Conservation (phyloP, 148 eudicot species). For the Gaultheria prostrata region DNA sequence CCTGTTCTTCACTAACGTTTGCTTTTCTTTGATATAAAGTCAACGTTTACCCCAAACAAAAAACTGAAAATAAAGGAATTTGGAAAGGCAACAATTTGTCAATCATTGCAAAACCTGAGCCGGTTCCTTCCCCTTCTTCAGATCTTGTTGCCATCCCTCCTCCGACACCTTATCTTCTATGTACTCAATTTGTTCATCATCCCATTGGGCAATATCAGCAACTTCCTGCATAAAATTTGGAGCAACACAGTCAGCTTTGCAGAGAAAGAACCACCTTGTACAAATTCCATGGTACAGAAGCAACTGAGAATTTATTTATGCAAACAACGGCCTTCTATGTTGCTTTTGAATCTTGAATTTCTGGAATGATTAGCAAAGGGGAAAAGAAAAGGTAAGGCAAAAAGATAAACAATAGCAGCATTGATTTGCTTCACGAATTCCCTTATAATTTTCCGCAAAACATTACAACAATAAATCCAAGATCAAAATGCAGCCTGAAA, state of each 20-base stretch:
- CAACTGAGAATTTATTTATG: background rate
- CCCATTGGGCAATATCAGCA: constrained; percentile 88
- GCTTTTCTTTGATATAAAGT: background rate
- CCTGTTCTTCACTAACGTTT: background rate
- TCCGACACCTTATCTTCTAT: constrained; percentile 81
- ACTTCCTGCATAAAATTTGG: constrained; percentile 59
- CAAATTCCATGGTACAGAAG: background rate
- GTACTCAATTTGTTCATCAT: constrained; percentile 85
- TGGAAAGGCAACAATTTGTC: background rate
- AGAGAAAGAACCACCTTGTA: background rate
- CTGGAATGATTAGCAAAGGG: background rate
- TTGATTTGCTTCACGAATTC: background rate
- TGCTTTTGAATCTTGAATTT: background rate
- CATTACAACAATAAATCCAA: background rate
- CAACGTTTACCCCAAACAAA: background rate
- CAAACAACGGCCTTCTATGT: background rate
- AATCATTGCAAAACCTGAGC: constrained; percentile 56
- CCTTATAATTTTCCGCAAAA: background rate
- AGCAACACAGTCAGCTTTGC: background rate
- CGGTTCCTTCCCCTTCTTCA: constrained; percentile 81
- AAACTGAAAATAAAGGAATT: background rate
- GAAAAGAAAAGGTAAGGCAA: background rate
- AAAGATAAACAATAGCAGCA: background rate
- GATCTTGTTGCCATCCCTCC: constrained; percentile 72
- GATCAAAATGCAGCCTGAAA: background rate